Base-by-base conservation (phyloP, 257 asterid species). In the Leptodermis oblonga region DNA sequence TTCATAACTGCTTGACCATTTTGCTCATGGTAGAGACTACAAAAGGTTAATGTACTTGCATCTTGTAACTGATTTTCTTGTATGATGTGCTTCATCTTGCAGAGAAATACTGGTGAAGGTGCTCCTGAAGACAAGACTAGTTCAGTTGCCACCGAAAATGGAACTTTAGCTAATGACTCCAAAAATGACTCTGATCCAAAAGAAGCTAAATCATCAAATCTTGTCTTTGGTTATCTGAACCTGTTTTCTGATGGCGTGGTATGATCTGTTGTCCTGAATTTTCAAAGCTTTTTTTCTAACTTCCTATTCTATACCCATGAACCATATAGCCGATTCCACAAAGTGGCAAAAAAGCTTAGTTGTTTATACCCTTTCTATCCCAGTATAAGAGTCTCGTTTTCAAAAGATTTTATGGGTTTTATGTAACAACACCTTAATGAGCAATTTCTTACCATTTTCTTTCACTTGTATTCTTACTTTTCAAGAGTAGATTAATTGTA, bases 161-260 rank as follows among this genome's bases (percentile, higher is more conserved):
- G 68, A 37, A 39, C 48, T 75, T 74, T 80, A 55, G 74, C 83
- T 31, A 81, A 56, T 65, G 67, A 55, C 74, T 76, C 83, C 59
- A 75, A 68, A 64, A 84, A 73, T 71, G 67, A 53, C 67, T 65
- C 46, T 25, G 74, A 68, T 42, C 70, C 78, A 25, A 53, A 69
- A 69, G 83, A 82, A 62, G 75, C 70, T 63, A 86, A 83, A 78
- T 71, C 96, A 64, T 85, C 97, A 63, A 90, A 69, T 81, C 86
- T 93, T 76, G 99, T 93, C 78, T 90, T 93, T 77, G 97, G 99
- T 73, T 93, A 93, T 75, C 89, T 93, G 77, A 93, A 93, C 77
- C 97, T 93, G 80, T 86, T 93, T 79, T 93, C 97, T 3, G 99
- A 93, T 82, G 99, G 99, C 73, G 99, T 93, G 74, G 99, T 93